phyloP scores from a whole-genome alignment of 106 monocot species.

The Cymbidium sinense region DNA sequence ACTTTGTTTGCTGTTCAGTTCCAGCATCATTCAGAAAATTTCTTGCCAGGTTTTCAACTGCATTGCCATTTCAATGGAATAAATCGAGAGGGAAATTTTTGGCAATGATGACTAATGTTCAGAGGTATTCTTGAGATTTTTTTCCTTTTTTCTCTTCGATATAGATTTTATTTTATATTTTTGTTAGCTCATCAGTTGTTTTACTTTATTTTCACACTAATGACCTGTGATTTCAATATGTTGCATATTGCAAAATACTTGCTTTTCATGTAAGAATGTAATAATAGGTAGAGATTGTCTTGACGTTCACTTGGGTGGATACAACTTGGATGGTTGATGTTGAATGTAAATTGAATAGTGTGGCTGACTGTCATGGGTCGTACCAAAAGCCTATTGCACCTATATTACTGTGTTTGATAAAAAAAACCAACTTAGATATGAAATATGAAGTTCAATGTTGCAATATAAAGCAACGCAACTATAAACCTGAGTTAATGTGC shows the following conservation, averaged over 20 bases:
- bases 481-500: background rate
- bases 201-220: background rate
- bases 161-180: background rate
- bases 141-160: background rate
- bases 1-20: background rate
- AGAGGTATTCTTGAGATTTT: background rate
- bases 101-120: background rate
- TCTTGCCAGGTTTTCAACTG: background rate
- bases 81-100: constrained; percentile 4
- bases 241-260: background rate
- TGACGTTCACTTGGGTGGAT: background rate
- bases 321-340: background rate
- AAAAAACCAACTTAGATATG: background rate
- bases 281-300: background rate
- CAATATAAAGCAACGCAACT: background rate
- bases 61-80: constrained; percentile 5
- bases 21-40: background rate
- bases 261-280: background rate
- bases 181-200: background rate
- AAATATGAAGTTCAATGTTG: background rate
- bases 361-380: background rate
- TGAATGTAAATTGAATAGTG: background rate
- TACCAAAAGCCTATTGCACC: background rate
- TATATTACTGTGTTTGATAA: background rate
- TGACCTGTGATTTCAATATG: background rate